Evolutionary conservation across 2,329 filamentous ascomycete species (phyloP), one percentile per base, ranked within the genome.

Genomic region (Stromatinia cepivora): DNA sequence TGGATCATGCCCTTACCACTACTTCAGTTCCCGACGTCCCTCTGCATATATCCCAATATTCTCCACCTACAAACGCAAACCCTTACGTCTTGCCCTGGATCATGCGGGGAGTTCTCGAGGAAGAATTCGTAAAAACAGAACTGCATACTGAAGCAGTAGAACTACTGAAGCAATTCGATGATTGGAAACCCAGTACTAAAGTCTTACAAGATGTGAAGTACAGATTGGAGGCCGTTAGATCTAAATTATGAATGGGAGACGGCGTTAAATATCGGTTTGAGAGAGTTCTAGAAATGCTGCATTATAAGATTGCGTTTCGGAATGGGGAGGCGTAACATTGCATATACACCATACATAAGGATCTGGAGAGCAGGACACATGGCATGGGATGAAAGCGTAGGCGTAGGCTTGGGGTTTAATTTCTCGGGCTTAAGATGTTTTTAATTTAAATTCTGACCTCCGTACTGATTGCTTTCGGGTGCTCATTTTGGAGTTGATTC

Each of bases 131-230:
- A 34, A 93, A 91, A 79, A 92, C 88, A 31, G 91, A 96, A 77
- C 81, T 97, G 25, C 87, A 87, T 45, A 81, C 85, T 1, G 95
- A 99, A 81, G 93, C 92, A 9, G 86, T 87, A 71, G 87, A 93
- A 76, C 80, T 99, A 64, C 82, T 99, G n/a, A 84, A 84, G 70
- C 89, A 97, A 79, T 99, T 98, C 79, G 94, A 98, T 78, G 88
- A 92, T 66, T 99, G 95, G 95, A 94, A 91, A 77, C 95, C 95
- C 0, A 85, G 84, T 0, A 97, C 90, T 10, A 99, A 98, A 82
- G 92, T 92, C 56, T 81, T 99, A 70, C 97, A 95, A 81, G 95
- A 99, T 80, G 94, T 99, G 59, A 97, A 97, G 80, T 98, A 96
- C 80, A 86, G 95, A 71, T 83, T 99, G 28, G 95, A 98, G 81